Conservation (phyloP, 2,329 filamentous ascomycete species). For the Neocucurbitaria cava region DNA sequence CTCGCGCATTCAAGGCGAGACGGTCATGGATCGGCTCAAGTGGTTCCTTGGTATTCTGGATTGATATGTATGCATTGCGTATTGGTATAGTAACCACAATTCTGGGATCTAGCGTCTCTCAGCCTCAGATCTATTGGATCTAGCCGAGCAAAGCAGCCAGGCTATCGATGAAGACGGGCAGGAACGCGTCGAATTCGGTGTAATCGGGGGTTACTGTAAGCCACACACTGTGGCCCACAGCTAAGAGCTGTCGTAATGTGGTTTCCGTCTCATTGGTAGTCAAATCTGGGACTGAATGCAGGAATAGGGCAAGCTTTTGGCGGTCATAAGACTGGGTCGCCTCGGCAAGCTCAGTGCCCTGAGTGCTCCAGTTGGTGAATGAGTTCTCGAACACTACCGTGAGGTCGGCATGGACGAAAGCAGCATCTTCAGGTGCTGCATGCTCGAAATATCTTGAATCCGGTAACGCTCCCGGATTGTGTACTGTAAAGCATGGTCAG, state of each 20-base stretch:
- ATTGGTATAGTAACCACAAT: not conserved
- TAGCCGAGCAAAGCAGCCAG: conserved; percentile 21
- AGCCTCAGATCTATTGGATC: conserved; percentile 1
- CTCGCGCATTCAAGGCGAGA: not conserved
- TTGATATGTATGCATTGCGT: not conserved
- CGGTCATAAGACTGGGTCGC: conserved; percentile 20
- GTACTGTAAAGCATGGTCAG: conserved; percentile 30
- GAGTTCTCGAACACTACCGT: conserved; percentile 31
- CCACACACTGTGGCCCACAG: conserved; percentile 21
- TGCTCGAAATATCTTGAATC: conserved; percentile 24
- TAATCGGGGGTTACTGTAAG: conserved; percentile 27
- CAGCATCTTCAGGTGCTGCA: conserved; percentile 6
- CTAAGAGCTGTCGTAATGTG: conserved; percentile 20
- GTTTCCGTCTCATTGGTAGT: conserved; percentile 12
- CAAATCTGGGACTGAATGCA: conserved; percentile 28
- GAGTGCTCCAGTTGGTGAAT: conserved; percentile 20
- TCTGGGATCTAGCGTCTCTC: conserved; percentile 1
- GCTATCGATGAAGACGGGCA: conserved; percentile 22
- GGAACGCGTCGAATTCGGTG: conserved; percentile 24
- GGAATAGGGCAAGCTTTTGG: conserved; percentile 19
- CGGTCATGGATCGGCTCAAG: not conserved
- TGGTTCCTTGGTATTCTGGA: too few species aligned
- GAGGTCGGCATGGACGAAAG: conserved; percentile 11
- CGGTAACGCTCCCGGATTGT: conserved; percentile 32
- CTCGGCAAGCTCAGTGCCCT: conserved; percentile 9